Base-by-base conservation (phyloP, 148 eudicot species). In the Bassia scoparia region DNA sequence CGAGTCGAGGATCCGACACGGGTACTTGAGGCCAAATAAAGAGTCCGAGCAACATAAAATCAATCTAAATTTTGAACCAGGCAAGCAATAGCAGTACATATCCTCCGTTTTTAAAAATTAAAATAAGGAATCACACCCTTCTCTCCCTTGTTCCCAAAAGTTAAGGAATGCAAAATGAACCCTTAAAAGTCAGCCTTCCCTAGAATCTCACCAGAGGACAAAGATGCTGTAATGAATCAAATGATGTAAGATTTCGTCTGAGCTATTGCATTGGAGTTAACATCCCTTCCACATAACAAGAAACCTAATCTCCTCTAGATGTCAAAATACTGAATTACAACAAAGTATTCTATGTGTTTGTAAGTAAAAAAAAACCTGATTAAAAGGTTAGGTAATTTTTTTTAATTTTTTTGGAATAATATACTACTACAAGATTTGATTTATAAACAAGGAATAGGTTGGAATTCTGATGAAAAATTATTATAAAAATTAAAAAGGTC, bases 241-340 rank as follows among this genome's bases (percentile, higher is more conserved):
- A 21, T 68, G 13, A 68, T 48, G 41, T 61, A 20, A 61, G 43
- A 35, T 34, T 61, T 61, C n/a, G n/a, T n/a, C 43, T 61, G 34
- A 7, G 5, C 66, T 34, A 21, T n/a, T 34, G 38, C 9, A 14
- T 34, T 61, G 37, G 38, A 67, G 35, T 46, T 27, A 66, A 30
- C 53, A 66, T 14, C 33, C 53, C 69, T n/a, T 41, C 30, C 20
- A 48, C 53, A 66, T 66, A 52, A 44, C n/a, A 66, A 66, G 53
- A 66, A 66, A 16, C 69, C 33, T 12, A 24, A 44, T 23, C n/a
- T 50, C 33, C 50, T 26, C 0, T n/a, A 5, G 41, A 23, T 35
- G 43, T 23, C 33, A 38, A 65, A 38, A 23, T 53, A 41, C 3
- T 37, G 27, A 21, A 43, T 5, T n/a, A 23, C 29, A 24, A 64